Conservation (phyloP, 306 rosid genomes). For the Malus asiatica region DNA sequence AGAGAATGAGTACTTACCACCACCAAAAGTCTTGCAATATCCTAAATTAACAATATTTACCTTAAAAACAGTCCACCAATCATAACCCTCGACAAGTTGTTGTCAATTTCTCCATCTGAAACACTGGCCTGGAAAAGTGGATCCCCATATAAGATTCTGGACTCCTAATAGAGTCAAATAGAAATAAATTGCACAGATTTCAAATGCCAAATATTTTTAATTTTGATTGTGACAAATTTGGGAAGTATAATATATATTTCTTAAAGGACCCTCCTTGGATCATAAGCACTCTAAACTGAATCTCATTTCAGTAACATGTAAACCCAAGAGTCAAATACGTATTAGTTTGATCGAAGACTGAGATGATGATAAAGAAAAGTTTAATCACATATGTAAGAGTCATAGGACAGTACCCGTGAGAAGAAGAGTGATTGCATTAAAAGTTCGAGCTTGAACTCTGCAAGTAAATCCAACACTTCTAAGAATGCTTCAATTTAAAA, state of each 20-base stretch:
- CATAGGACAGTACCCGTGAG: constrained; percentile 61
- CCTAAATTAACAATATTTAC: constrained; percentile 32
- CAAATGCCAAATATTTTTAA: neutral
- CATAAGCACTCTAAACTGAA: neutral
- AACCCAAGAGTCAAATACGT: too few species aligned
- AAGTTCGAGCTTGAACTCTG: constrained; percentile 92
- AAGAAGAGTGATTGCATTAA: constrained; percentile 85
- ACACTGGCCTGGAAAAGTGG: constrained; percentile 67
- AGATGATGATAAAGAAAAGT: constrained; percentile 1
- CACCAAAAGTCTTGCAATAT: neutral
- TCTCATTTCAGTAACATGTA: neutral
- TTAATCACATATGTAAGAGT: neutral
- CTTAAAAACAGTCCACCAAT: constrained; percentile 84
- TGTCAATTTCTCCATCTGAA: constrained; percentile 70
- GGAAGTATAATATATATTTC: neutral
- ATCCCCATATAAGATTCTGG: constrained; percentile 18
- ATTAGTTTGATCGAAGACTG: neutral
- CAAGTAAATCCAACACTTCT: constrained; percentile 31
- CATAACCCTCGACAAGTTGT: constrained; percentile 74
- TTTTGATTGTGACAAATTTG: neutral
- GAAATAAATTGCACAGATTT: neutral
- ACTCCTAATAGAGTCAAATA: constrained; percentile 7
- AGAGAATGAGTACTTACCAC: neutral
- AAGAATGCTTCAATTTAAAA: constrained; percentile 17
- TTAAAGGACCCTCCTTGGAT: neutral